Conservation (phyloP, 495 filamentous ascomycete species). For the Lasiosphaeria miniovina region DNA sequence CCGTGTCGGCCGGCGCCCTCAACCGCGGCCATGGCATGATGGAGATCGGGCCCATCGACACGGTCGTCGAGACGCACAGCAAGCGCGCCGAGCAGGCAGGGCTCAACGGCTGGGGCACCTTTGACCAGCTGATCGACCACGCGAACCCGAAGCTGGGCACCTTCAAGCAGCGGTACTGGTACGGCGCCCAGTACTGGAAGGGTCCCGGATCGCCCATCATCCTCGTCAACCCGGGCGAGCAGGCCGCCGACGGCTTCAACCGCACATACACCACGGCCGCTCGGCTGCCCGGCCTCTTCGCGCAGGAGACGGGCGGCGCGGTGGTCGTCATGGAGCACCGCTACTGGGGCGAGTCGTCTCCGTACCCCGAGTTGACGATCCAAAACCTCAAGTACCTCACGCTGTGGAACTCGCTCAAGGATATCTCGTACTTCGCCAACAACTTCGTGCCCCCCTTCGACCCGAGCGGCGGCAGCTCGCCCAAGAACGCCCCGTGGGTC, state of each 20-base stretch:
- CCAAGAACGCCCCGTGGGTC: slow-evolving; percentile 59
- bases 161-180: slow-evolving; percentile 37
- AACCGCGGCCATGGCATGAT: slow-evolving; percentile 18
- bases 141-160: slow-evolving; percentile 29
- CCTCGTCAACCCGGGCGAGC: slow-evolving; percentile 59
- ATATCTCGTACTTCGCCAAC: slow-evolving; percentile 61
- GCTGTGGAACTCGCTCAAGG: slow-evolving; percentile 58
- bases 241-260: slow-evolving; percentile 47
- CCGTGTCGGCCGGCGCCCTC: slow-evolving; percentile 11
- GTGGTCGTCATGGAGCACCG: slow-evolving; percentile 59
- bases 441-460: slow-evolving; percentile 59
- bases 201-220: slow-evolving; percentile 39
- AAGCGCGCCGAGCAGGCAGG: slow-evolving; percentile 21
- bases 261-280: slow-evolving; percentile 36
- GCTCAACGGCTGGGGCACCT: slow-evolving; percentile 31
- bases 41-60: slow-evolving; percentile 28
- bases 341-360: slow-evolving; percentile 62
- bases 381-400: slow-evolving; percentile 62
- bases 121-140: slow-evolving; percentile 37
- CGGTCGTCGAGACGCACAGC: slow-evolving; percentile 11
- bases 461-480: slow-evolving; percentile 47
- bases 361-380: slow-evolving; percentile 51
- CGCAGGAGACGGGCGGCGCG: slow-evolving; percentile 54
- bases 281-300: slow-evolving; percentile 48
- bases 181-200: slow-evolving; percentile 28